Evolutionary conservation across 805 yeast species (phyloP), one percentile per base, ranked within the genome.

Genomic region (Nakazawaea pomicola): DNA sequence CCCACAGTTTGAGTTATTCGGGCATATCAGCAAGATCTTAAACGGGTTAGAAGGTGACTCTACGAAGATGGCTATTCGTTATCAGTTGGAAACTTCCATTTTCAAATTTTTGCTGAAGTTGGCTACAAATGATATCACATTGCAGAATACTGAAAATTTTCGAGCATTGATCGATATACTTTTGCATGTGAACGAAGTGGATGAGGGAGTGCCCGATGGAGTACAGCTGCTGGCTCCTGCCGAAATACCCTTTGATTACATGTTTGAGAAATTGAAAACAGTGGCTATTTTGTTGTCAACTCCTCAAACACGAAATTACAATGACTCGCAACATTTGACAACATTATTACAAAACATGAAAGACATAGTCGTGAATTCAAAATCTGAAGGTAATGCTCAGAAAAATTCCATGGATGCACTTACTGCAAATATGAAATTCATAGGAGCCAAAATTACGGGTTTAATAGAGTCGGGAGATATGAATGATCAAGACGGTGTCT

Each of bases 231-330:
- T 14, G 8, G 11, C 17, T 23, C 4, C 31, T 6, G 6, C 38
- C 16, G 31, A 35, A n/a, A 27, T 35, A 12, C 31, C 38, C 12
- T 35, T 21, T 19, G 38, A 35, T 12, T 35, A 19, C 31, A 25
- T 35, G 25, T 28, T 24, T 35, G 38, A 25, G 24, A 35, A 35
- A 35, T 25, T 35, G 24, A 35, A 35, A 12, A 9, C 38, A 6
- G 18, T 35, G 6, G 38, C 31, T 8, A 10, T 27, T 19, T 7
- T 35, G 19, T 27, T 35, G 25, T 35, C 38, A 3, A 15, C 29
- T 14, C 6, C 28, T 23, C 7, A 23, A 23, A n/a, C n/a, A n/a
- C n/a, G n/a, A n/a, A n/a, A n/a, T n/a, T n/a, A n/a, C n/a, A n/a
- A n/a, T n/a, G n/a, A n/a, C n/a, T 30, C 20, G 10, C 17, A 12